These are phyloP conservation scores for Exophiala mesophila DNA, from an alignment of 2,329 filamentous ascomycete species.

Conservation along the genomic window DNA sequence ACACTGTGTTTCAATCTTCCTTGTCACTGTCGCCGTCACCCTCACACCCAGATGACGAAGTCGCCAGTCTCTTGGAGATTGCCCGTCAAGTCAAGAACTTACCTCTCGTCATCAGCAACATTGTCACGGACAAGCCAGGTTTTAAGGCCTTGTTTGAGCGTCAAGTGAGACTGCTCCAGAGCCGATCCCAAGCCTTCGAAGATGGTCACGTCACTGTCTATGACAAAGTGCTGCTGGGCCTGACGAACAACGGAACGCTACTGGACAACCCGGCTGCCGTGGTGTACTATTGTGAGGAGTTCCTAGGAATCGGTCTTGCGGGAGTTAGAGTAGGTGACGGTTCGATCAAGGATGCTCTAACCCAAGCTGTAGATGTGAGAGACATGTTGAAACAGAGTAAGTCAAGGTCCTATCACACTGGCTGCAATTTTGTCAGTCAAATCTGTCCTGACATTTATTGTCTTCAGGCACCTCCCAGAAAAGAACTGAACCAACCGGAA, in stretches of 20 bases:
- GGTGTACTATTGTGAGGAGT: conserved; percentile 37
- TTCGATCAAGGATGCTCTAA: neutral
- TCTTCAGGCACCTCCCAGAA: too few relatives aligned
- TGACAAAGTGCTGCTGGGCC: conserved; percentile 35
- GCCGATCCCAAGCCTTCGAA: conserved; percentile 33
- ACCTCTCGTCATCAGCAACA: neutral
- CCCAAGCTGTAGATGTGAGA: neutral
- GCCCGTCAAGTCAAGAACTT: neutral
- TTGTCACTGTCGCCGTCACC: neutral
- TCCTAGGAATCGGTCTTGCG: conserved; percentile 26
- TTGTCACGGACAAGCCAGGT: neutral
- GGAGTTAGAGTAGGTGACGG: neutral
- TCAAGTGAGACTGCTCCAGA: conserved; percentile 33
- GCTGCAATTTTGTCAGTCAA: neutral
- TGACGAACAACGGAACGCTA: conserved; percentile 32
- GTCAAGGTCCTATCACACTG: neutral
- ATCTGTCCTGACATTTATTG: too few relatives aligned
- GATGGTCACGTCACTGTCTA: conserved; percentile 38
- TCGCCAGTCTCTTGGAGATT: neutral
- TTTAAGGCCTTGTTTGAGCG: conserved; percentile 28
- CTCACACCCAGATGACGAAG: neutral
- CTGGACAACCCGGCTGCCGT: conserved; percentile 32
- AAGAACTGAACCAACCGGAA: too few relatives aligned
- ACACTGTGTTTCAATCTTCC: too few relatives aligned
- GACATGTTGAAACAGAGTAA: neutral